Base-by-base conservation (phyloP, 495 filamentous ascomycete species). In the Chaetomium tenue region DNA sequence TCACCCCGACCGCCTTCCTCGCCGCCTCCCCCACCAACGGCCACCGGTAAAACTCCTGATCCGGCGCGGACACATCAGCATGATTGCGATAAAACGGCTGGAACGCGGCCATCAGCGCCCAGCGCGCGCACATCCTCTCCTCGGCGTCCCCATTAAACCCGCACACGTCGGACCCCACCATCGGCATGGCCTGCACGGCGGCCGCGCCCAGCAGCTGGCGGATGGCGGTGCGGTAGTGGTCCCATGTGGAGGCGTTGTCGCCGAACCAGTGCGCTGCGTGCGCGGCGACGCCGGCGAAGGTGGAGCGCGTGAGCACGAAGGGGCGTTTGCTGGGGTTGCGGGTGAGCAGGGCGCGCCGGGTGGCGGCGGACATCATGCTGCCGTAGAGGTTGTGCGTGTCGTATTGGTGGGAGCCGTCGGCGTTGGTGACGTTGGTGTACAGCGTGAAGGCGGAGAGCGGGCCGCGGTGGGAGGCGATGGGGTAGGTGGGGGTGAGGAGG, bases 311-410 rank as follows among this genome's bases (percentile, higher is more conserved):
- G 68, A 97, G 92, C 57, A 96, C 79, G 60, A 96, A 73, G 5
- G 92, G 91, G 0, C 92, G 84, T 2, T 83, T 76, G 3, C 65
- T 71, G 0, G 91, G 89, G 1, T 85, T 83, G 40, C 89, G 86
- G 39, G 79, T 72, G 6, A 86, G 75, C 84, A 96, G 89, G 6
- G 91, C 87, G 9, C 79, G 68, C 63, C 83, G 79, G 23, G 87
- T 89, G 0, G 83, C 77, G 9, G 80, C 72, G 20, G 85, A 86
- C 92, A 96, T 96, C 88, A 92, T 89, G 18, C 83, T 86, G 54
- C 92, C 92, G 75, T 91, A 93, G 16, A 96, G 76, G 72, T 97
- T 97, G 77, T 97, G 92, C 3, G 87, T 89, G 61, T 83, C 92
- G 72, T 93, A 93, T 72, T 92, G 88, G 16, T 66, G 70, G 73